Evolutionary conservation across 495 filamentous ascomycete species (phyloP), one percentile per base, ranked within the genome.

Genomic region (Daldinia vernicosa): DNA sequence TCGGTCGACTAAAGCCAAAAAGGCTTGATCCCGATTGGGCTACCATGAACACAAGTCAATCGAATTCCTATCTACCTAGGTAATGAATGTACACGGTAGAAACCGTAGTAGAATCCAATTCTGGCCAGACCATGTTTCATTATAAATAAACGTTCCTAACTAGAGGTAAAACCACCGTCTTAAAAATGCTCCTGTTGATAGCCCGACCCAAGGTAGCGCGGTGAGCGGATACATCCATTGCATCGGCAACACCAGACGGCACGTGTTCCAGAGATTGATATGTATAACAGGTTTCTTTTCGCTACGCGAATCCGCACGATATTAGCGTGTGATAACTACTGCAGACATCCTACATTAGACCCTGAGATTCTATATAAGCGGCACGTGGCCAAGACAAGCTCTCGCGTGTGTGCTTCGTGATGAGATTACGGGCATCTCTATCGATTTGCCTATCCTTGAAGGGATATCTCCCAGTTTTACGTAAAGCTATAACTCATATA

Each of bases 21-120:
- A 40, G 64, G 69, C 35, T 6, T 64, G 47, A 39, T 45, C 63
- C 70, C 65, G 70, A 68, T 68, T 69, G 56, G 61, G 37, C 43
- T 39, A 40, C 55, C 53, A 14, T 51, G 45, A 26, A 37, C 33
- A 32, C 17, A 58, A 64, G 40, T 59, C 26, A 50, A 59, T 47
- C 58, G 19, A 43, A 19, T 52, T 63, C 53, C 9, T 35, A 35
- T 55, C 62, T 14, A 33, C 32, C 32, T 12, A 2, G 32, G 32
- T 33, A 12, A 14, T 5, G 12, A 35, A 35, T 14, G 11, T 35
- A 14, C 32, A 12, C 12, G 12, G 12, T 35, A 19, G 37, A 57
- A 53, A 59, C 58, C 32, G 6, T 4, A 4, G 12, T 35, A 19
- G 37, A 57, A 53, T 63, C 58, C 24, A 37, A 14, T 15, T 56